A percentile compares a stretch with the other conserved stretches of the same genome.
phyloP scores from a whole-genome alignment of 768 basidiomycete genomes.

The Cyclocybe aegerita region DNA sequence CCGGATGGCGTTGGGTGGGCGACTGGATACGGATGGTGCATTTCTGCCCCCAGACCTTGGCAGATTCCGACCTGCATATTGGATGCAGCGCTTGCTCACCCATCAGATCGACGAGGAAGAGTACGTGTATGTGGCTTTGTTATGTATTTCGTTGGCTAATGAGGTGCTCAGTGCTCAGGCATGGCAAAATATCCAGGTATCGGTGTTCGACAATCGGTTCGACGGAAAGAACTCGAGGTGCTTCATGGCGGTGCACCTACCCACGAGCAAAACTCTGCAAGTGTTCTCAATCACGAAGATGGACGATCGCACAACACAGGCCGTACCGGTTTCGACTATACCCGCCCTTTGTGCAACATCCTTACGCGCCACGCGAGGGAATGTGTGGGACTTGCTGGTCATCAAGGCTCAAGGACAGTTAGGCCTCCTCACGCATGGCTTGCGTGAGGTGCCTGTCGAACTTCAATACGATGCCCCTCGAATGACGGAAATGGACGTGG shows the following conservation, averaged over 20 bases:
- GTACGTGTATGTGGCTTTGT: slow-evolving; percentile 38
- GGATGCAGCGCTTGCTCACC: slow-evolving; percentile 63
- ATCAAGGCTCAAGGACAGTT: slow-evolving; percentile 57
- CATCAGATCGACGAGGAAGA: slow-evolving; percentile 45
- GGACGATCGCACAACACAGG: slow-evolving; percentile 41
- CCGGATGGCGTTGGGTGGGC: slow-evolving; percentile 62
- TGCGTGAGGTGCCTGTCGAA: slow-evolving; percentile 38
- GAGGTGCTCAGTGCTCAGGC: slow-evolving; percentile 30
- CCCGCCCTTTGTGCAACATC: slow-evolving; percentile 55
- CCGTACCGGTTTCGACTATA: slow-evolving; percentile 32
- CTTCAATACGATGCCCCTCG: slow-evolving; percentile 19
- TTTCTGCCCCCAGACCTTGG: slow-evolving; percentile 51
- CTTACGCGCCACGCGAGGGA: slow-evolving; percentile 60
- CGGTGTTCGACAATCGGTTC: slow-evolving; percentile 65
- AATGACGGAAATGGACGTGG: slow-evolving; percentile 10
- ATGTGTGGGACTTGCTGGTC: slow-evolving; percentile 69
- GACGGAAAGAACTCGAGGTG: slow-evolving; percentile 54
- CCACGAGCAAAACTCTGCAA: slow-evolving; percentile 40
- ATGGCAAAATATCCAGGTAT: slow-evolving; percentile 52
- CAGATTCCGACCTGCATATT: slow-evolving; percentile 69
- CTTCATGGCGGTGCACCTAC: slow-evolving; percentile 56
- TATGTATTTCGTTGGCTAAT: background rate
- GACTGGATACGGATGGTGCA: slow-evolving; percentile 40
- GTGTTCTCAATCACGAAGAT: slow-evolving; percentile 48
- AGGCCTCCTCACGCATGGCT: slow-evolving; percentile 62